Base-by-base conservation (phyloP, 495 filamentous ascomycete genomes). In the Trichoderma parareesei region DNA sequence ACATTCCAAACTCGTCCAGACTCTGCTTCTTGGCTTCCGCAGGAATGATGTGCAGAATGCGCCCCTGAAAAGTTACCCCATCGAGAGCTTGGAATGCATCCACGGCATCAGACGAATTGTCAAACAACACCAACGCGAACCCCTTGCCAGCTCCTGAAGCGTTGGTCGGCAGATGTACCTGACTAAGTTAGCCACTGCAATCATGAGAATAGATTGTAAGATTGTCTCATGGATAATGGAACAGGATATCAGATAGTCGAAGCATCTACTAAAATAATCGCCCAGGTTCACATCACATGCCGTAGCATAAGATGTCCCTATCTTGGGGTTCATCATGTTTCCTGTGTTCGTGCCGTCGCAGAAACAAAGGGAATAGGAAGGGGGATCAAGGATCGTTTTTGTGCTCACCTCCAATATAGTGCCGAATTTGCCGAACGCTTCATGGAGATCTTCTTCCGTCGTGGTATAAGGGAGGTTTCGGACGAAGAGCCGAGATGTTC, bases 291-390 rank as follows among this genome's bases (percentile, higher is more conserved):
- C 82, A 82, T 84, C 82, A 83, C 65, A 79, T 80, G 77, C 80
- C 64, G 71, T 67, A 67, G 86, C 87, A 94, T 97, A 86, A 89
- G 92, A 83, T 98, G 93, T 97, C 94, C 94, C 94, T 98, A 98
- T 97, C 93, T 88, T 57, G 88, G 85, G 85, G 76, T 88, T 97
- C 93, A 97, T 97, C 93, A 93, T 81, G 72, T 77, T 81, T 82
- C 74, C 71, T 69, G 66, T 61, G 16, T 61, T 38, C 42, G 27
- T 43, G 13, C n/a, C n/a, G 0, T 37, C 66, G 61, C 60, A 61
- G 60, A n/a, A 61, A 62, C 55, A 66, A 62, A 16, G 66, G 71
- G 62, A 63, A 43, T 27, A 27, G 27, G 2, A 65, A 5, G 35
- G 77, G 66, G 65, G 63, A 38, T 46, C 65, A 65, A 61, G 27